A percentile compares a stretch with the other conserved stretches of the same genome.
phyloP scores from a whole-genome alignment of 129 eudicot genomes.

The Centaurea solstitialis region DNA sequence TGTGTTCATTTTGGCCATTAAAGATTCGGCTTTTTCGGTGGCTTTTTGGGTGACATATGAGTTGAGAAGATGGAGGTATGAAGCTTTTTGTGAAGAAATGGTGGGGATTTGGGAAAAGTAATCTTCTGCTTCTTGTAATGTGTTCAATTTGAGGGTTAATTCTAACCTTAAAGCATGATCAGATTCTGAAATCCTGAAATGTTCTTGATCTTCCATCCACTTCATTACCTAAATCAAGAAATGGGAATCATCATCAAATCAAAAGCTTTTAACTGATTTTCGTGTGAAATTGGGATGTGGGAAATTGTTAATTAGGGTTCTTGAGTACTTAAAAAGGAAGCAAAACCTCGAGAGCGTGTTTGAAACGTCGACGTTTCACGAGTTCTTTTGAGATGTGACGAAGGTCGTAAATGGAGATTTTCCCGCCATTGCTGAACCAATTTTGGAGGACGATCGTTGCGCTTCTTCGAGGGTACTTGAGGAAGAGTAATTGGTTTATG shows the following conservation, averaged over 20 bases:
- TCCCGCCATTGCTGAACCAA: conserved; percentile 50
- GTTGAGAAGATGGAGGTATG: conserved; percentile 57
- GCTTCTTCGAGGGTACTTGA: conserved; percentile 35
- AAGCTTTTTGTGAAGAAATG: conserved; percentile 41
- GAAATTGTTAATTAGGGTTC: background rate
- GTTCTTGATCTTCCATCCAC: conserved; percentile 56
- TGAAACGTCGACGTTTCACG: conserved; percentile 35
- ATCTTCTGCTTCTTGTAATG: conserved; percentile 48
- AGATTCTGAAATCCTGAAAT: conserved; percentile 34
- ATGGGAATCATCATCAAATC: background rate
- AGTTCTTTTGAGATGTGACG: conserved; percentile 40
- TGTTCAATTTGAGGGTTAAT: conserved; percentile 37
- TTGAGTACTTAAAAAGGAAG: background rate
- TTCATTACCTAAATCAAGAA: conserved; percentile 36
- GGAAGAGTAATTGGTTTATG: conserved; percentile 21
- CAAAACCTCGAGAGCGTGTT: conserved; percentile 62
- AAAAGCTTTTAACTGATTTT: background rate
- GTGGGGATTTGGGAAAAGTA: conserved; percentile 45
- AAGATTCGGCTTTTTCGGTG: conserved; percentile 56
- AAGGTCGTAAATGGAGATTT: conserved; percentile 47
- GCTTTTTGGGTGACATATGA: conserved; percentile 45
- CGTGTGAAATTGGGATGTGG: background rate
- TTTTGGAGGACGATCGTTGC: conserved; percentile 44
- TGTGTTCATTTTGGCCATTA: conserved; percentile 46
- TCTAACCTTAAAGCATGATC: conserved; percentile 52